These are phyloP conservation scores for Colletotrichum musae DNA, from an alignment of 2,329 filamentous ascomycete genomes.

Conservation along the genomic window DNA sequence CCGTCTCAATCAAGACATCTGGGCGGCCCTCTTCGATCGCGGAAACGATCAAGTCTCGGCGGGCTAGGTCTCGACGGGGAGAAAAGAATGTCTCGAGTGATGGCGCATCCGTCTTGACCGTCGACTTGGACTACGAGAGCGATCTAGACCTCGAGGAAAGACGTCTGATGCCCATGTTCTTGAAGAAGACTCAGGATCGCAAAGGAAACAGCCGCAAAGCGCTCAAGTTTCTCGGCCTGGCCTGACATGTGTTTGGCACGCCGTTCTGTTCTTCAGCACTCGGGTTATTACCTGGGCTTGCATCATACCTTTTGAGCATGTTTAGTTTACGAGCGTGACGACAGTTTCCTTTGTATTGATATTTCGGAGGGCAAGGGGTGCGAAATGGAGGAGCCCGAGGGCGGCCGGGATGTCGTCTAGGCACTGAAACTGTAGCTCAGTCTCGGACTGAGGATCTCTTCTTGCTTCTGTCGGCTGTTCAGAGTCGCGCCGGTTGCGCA, in stretches of 20 bases:
- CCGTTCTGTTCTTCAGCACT: background rate
- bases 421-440: constrained; percentile 1
- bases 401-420: background rate
- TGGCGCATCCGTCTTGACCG: constrained; percentile 50
- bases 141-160: constrained; percentile 64
- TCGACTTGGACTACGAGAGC: constrained; percentile 56
- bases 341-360: background rate
- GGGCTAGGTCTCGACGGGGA: constrained; percentile 46
- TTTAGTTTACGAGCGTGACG: constrained; percentile 14
- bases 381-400: background rate
- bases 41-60: constrained; percentile 53
- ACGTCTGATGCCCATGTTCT: constrained; percentile 66
- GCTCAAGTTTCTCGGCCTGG: constrained; percentile 67
- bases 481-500: background rate
- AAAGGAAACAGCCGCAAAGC: constrained; percentile 66
- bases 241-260: constrained; percentile 45
- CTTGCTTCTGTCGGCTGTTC: constrained; percentile 4
- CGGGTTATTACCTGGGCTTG: background rate
- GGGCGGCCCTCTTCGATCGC: constrained; percentile 50
- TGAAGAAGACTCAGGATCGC: constrained; percentile 51
- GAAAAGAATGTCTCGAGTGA: constrained; percentile 43
- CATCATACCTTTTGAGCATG: constrained; percentile 1
- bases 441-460: background rate
- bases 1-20: constrained; percentile 35
- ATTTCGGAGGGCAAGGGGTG: background rate